phyloP scores from a whole-genome alignment of 164 flowering plant genomes.

The Stephania japonica region DNA sequence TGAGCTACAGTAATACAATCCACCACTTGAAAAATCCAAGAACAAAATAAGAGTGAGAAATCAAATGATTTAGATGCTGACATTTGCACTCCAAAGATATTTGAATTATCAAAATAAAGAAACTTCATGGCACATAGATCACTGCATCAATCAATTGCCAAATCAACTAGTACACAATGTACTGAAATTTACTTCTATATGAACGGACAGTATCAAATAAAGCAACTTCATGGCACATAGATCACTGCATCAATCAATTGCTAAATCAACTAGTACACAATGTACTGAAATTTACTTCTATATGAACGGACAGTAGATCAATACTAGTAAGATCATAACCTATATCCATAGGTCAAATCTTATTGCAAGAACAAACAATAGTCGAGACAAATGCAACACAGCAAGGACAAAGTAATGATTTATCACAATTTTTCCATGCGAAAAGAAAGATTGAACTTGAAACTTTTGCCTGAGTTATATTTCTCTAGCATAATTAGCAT shows the following conservation, averaged over 20 bases:
- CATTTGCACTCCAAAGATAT: neutral
- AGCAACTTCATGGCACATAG: neutral
- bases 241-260: neutral
- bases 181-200: neutral
- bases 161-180: neutral
- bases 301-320: neutral
- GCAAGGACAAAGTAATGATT: neutral
- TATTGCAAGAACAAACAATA: neutral
- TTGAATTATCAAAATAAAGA: neutral
- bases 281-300: neutral
- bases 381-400: neutral
- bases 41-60: too few species aligned
- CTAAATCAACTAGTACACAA: neutral
- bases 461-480: too few species aligned
- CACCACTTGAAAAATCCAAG: neutral
- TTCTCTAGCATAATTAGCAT: too few species aligned
- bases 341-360: neutral
- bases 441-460: too few species aligned
- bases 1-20: neutral
- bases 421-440: too few species aligned
- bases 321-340: neutral
- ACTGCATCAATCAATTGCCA: neutral
- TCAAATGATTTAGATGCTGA: neutral
- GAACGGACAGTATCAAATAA: too few species aligned
- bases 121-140: neutral